Evolutionary conservation across 75 land plant genomes (phyloP), one percentile per base, ranked within the genome.

Genomic region (Selaginella moellendorffii): DNA sequence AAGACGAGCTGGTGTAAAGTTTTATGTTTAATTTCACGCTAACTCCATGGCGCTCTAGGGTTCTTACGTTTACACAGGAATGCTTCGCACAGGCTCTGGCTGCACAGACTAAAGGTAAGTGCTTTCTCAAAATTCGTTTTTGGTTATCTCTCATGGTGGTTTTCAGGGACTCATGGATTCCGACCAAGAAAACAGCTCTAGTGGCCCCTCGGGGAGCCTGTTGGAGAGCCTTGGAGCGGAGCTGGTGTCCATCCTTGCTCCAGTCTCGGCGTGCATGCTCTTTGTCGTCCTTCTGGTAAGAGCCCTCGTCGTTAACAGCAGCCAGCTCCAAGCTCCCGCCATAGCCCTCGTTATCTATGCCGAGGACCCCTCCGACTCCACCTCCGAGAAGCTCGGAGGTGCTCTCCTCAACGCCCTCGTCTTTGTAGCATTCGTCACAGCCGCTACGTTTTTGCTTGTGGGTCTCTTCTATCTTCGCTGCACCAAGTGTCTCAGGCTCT

Each of bases 1-100:
- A 93, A 78, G 98, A 93, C 77, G 98, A 93, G 75, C 87, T 93
- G 46, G 80, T 69, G n/a, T n/a, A n/a, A n/a, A n/a, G n/a, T n/a
- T n/a, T n/a, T n/a, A n/a, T n/a, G n/a, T n/a, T n/a, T n/a, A n/a
- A n/a, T n/a, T n/a, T n/a, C n/a, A n/a, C n/a, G n/a, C n/a, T n/a
- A n/a, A n/a, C n/a, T n/a, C n/a, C n/a, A n/a, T n/a, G n/a, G n/a
- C n/a, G n/a, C n/a, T n/a, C n/a, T n/a, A n/a, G n/a, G n/a, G n/a
- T n/a, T n/a, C n/a, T n/a, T n/a, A n/a, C n/a, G n/a, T n/a, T n/a
- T n/a, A n/a, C n/a, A n/a, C n/a, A n/a, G n/a, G n/a, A n/a, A n/a
- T n/a, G n/a, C n/a, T n/a, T n/a, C n/a, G n/a, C n/a, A n/a, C n/a
- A n/a, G n/a, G n/a, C n/a, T n/a, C n/a, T n/a, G n/a, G n/a, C n/a